A percentile compares a stretch with the other conserved stretches of the same genome.
Evolutionary conservation across 2,329 filamentous ascomycete genomes (phyloP).

Genomic region (Fusarium sororula): DNA sequence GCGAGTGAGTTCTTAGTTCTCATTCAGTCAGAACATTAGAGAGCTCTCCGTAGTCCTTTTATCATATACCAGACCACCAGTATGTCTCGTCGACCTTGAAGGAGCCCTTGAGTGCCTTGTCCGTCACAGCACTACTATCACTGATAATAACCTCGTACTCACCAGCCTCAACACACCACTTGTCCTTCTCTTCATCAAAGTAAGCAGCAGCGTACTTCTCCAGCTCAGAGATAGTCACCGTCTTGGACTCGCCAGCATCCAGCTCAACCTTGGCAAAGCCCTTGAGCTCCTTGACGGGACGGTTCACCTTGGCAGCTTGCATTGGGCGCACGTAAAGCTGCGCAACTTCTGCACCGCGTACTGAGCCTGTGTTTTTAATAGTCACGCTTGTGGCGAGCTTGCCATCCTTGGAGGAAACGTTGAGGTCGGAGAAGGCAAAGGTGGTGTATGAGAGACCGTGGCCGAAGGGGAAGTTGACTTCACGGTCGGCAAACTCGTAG

Average conservation of each 20-base stretch:
- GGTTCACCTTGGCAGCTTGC: constrained; percentile 62
- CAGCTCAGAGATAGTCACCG: constrained; percentile 63
- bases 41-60: neutral
- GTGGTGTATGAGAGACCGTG: constrained; percentile 82
- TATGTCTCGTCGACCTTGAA: constrained; percentile 69
- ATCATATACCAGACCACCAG: constrained; percentile 71
- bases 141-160: constrained; percentile 70
- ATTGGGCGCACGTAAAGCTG: constrained; percentile 66
- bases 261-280: constrained; percentile 72
- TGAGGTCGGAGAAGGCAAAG: constrained; percentile 66
- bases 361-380: constrained; percentile 69
- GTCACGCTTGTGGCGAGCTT: constrained; percentile 59
- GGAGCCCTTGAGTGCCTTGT: constrained; percentile 57
- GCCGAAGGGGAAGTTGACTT: constrained; percentile 79
- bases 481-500: constrained; percentile 75
- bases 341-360: constrained; percentile 63
- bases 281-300: constrained; percentile 70
- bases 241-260: constrained; percentile 66
- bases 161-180: constrained; percentile 74
- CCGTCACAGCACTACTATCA: constrained; percentile 62
- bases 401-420: constrained; percentile 56
- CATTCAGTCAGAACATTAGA: neutral
- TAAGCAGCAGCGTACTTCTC: constrained; percentile 74
- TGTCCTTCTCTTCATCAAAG: constrained; percentile 73
- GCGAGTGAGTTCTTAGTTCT: no score